Percentiles rank a stretch among this genome's conserved stretches.
phyloP scores from a whole-genome alignment of 345 rosid species.

The Anastatica hierochuntica region DNA sequence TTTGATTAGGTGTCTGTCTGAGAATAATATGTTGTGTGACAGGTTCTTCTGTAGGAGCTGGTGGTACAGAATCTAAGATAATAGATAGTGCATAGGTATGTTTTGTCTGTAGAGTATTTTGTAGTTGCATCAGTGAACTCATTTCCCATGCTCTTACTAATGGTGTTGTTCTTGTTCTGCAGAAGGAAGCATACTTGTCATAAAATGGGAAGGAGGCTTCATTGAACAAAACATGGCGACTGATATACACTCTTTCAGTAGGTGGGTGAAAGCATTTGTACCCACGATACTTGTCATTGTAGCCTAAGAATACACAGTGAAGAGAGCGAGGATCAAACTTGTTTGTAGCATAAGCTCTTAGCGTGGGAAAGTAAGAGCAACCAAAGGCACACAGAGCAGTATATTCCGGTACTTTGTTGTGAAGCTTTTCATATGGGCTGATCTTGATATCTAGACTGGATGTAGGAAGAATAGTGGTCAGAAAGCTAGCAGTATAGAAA shows the following conservation, averaged over 20 bases:
- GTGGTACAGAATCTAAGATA: too few species aligned
- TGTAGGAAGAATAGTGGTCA: not conserved
- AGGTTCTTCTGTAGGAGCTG: too few species aligned
- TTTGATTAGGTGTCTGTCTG: not conserved
- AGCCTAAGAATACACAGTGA: not conserved
- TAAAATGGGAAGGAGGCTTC: too few species aligned
- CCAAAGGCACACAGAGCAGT: not conserved
- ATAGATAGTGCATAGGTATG: too few species aligned
- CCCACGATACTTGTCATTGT: not conserved
- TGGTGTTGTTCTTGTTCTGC: not conserved
- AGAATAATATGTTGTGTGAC: too few species aligned
- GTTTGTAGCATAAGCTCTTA: not conserved
- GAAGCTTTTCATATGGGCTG: not conserved
- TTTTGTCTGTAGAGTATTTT: too few species aligned
- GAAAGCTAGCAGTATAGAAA: not conserved
- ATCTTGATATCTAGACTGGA: rapidly evolving
- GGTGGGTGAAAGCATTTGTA: not conserved
- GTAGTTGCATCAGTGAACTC: too few species aligned
- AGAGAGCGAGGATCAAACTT: not conserved
- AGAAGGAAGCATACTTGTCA: not conserved
- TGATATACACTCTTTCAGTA: not conserved
- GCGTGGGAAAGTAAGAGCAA: not conserved
- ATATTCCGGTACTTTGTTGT: not conserved
- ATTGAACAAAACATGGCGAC: not conserved
- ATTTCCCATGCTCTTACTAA: not conserved